Percentiles rank a stretch among this genome's conserved stretches.
These are phyloP conservation scores for Chaetomiaceae sp. DNA, from an alignment of 2,329 filamentous ascomycete species.

Conservation along the genomic window DNA sequence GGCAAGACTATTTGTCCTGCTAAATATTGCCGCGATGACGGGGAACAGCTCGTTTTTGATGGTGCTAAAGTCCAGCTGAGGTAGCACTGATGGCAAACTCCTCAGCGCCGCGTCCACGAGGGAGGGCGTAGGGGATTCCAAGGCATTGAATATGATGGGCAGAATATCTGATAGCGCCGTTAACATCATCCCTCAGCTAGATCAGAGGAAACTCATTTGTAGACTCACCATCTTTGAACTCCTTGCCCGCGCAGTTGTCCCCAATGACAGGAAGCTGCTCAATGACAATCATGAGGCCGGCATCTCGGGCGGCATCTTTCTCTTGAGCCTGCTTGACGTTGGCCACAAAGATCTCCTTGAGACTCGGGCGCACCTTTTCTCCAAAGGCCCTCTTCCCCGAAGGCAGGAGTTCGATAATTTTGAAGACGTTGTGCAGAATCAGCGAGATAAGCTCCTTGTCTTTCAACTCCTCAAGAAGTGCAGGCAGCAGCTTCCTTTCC, in stretches of 20 bases:
- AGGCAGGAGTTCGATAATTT: slow-evolving; percentile 70
- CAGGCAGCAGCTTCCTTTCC: slow-evolving; percentile 89
- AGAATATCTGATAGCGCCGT: slow-evolving; percentile 63
- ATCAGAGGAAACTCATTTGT: not conserved
- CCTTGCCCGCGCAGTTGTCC: slow-evolving; percentile 78
- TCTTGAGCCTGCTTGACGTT: slow-evolving; percentile 59
- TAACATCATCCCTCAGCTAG: not conserved
- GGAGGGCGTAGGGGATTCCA: slow-evolving; percentile 85
- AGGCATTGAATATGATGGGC: slow-evolving; percentile 74
- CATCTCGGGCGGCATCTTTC: slow-evolving; percentile 77
- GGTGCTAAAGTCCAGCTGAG: slow-evolving; percentile 89
- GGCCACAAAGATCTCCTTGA: slow-evolving; percentile 76
- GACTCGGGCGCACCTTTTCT: slow-evolving; percentile 76
- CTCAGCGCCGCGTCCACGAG: slow-evolving; percentile 81
- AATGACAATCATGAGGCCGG: slow-evolving; percentile 84
- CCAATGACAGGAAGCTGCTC: slow-evolving; percentile 75
- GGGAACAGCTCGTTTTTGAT: slow-evolving; percentile 97
- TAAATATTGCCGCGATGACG: slow-evolving; percentile 83
- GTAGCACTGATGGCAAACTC: slow-evolving; percentile 73
- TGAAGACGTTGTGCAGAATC: slow-evolving; percentile 88
- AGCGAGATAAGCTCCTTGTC: slow-evolving; percentile 80
- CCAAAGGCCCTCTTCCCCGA: slow-evolving; percentile 73
- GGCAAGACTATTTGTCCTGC: slow-evolving; percentile 83
- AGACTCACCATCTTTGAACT: slow-evolving; percentile 83
- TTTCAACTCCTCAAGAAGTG: slow-evolving; percentile 87